Percentiles rank a stretch among this genome's conserved stretches.
Conservation (phyloP, 192 early-diverging fungal genomes). For the Coemansia sp. region DNA sequence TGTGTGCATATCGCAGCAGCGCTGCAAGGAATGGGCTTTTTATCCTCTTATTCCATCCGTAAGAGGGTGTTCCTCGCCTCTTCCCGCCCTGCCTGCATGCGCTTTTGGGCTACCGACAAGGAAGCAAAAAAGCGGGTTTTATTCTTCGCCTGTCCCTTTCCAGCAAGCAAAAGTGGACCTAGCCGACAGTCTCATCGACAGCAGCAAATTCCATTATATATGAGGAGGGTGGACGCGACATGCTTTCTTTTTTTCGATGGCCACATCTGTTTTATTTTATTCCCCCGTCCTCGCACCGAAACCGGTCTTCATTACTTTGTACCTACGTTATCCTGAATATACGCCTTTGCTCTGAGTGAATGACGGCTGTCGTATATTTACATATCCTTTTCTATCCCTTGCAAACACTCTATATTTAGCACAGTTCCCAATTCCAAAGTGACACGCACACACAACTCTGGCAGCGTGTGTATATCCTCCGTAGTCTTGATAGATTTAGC, state of each 20-base stretch:
- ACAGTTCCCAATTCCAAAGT: not conserved
- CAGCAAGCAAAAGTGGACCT: not conserved
- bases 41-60: not conserved
- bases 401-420: not conserved
- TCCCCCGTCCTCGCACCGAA: not conserved
- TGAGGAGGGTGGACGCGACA: not conserved
- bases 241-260: not conserved
- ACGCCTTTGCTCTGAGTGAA: not conserved
- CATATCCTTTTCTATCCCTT: no score
- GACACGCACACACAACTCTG: not conserved
- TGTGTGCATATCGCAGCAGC: not conserved
- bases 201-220: not conserved
- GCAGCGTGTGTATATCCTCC: not conserved
- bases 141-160: slow-evolving; percentile 2
- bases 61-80: not conserved
- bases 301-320: not conserved
- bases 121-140: not conserved
- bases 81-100: not conserved
- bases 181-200: not conserved
- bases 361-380: not conserved
- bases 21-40: slow-evolving; percentile 1
- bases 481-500: not conserved
- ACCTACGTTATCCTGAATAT: not conserved
- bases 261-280: not conserved
- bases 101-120: slow-evolving; percentile 2